Conservation (phyloP, 352 stramenopile species). For the Blastocystis sp. region DNA sequence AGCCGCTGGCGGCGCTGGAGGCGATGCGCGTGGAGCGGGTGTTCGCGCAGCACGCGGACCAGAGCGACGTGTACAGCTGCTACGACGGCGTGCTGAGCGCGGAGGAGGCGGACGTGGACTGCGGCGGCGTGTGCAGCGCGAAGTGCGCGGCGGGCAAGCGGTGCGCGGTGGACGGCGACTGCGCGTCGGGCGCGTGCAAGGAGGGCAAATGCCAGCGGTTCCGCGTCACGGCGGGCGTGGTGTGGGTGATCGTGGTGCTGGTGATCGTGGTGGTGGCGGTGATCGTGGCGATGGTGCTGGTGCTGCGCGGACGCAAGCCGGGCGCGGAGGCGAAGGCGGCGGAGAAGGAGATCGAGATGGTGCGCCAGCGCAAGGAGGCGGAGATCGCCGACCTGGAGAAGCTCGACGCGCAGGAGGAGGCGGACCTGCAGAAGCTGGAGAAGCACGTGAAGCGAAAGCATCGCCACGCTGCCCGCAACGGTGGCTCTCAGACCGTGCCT, state of each 20-base stretch:
- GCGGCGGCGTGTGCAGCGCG: slow-evolving; percentile 18
- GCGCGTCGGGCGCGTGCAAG: slow-evolving; percentile 20
- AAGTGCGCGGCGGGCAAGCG: slow-evolving; percentile 6
- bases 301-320: background rate
- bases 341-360: slow-evolving; percentile 59
- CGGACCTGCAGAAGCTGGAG: slow-evolving; percentile 18
- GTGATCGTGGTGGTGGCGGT: slow-evolving; percentile 17
- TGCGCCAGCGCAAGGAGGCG: slow-evolving; percentile 1
- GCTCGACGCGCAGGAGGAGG: slow-evolving; percentile 36
- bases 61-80: slow-evolving; percentile 32
- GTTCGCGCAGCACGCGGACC: background rate
- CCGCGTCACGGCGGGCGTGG: background rate
- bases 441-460: background rate
- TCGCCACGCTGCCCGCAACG: no score
- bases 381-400: slow-evolving; percentile 25
- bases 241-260: background rate
- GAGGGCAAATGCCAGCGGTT: slow-evolving; percentile 3
- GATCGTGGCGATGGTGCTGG: background rate
- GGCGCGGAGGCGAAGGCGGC: background rate
- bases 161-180: slow-evolving; percentile 20
- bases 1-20: background rate
- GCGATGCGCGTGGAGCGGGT: background rate
- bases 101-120: slow-evolving; percentile 56
- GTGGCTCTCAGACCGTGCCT: no score
- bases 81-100: slow-evolving; percentile 33